These are phyloP conservation scores for Rhodotorula sp. DNA, from an alignment of 1,284 basidiomycete genomes.

Conservation along the genomic window DNA sequence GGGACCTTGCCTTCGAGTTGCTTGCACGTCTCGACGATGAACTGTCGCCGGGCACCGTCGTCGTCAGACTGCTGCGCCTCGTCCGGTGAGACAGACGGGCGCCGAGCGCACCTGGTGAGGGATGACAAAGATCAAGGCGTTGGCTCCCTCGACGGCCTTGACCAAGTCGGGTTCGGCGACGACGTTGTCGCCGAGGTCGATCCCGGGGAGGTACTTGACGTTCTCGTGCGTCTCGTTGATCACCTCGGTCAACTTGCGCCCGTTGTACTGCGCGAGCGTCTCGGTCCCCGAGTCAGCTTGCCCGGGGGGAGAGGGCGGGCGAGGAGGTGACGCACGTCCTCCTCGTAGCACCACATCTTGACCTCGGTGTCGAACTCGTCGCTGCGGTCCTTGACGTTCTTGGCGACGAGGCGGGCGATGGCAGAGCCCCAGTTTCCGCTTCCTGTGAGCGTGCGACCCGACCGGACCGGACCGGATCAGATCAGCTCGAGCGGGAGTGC, in stretches of 20 bases:
- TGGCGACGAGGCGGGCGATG: conserved; percentile 57
- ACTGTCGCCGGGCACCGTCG: conserved; percentile 38
- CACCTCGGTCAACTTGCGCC: conserved; percentile 56
- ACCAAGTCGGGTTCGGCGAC: conserved; percentile 54
- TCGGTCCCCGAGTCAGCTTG: no score
- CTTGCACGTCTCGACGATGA: conserved; percentile 50
- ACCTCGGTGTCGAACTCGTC: conserved; percentile 55
- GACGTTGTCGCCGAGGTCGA: conserved; percentile 56
- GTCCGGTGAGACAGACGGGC: no score
- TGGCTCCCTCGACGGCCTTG: conserved; percentile 57
- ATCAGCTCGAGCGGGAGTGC: not conserved
- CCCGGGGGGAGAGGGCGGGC: not conserved
- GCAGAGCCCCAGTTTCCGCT: conserved; percentile 55
- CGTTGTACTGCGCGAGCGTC: conserved; percentile 52
- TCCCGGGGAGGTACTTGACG: conserved; percentile 57
- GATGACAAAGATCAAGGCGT: conserved; percentile 57
- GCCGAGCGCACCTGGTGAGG: conserved; percentile 54
- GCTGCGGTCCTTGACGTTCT: conserved; percentile 53
- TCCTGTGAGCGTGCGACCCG: conserved; percentile 44
- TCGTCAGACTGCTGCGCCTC: not conserved
- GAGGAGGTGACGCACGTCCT: conserved; percentile 48
- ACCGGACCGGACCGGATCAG: not conserved
- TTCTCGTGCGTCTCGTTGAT: conserved; percentile 56
- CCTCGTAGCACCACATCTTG: conserved; percentile 57
- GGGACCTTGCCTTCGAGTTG: conserved; percentile 50